Evolutionary conservation across 2,329 filamentous ascomycete species (phyloP), one percentile per base, ranked within the genome.

Genomic region (Trichoderma breve): DNA sequence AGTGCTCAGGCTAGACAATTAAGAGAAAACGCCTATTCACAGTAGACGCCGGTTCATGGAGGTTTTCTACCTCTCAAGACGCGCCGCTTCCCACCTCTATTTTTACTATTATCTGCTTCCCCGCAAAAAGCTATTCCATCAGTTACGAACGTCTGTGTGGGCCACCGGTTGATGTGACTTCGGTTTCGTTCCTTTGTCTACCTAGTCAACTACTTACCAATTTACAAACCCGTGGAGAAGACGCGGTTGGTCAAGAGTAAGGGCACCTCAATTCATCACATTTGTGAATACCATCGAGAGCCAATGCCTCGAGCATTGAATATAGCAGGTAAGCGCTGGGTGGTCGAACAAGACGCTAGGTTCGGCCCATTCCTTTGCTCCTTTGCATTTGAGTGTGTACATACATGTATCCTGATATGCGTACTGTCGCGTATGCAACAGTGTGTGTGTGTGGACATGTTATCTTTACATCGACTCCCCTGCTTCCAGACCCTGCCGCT

Each of bases 291-390:
- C n/a, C 7, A n/a, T 5, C 24, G 24, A 34, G 18, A 58, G 2
- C 28, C 14, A 69, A 72, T 72, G 71, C 71, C 71, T 15, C 71
- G 71, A 34, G 58, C 64, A 36, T 57, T 72, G 26, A 72, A 69
- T 24, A 68, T 47, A 18, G 64, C 71, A 63, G 64, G 71, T 69
- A 51, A 69, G 71, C 62, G 6, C 26, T 18, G 26, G 12, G 11
- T 12, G 6, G 8, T 60, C 39, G 3, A 28, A 9, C 24, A 43
- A 9, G 64, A 68, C 8, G 4, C 34, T n/a, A 60, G 18, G 21
- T 57, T 15, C 2, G 18, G 24, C 11, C 18, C 21, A 21, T 69
- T 47, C 26, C n/a, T 34, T 58, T 8, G 14, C 8, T 30, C 14
- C 9, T 30, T 34, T 32, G 53, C 36, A 26, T 32, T 14, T 18